Evolutionary conservation across 2,329 filamentous ascomycete species (phyloP).

Genomic region (Teratosphaeria nubilosa): DNA sequence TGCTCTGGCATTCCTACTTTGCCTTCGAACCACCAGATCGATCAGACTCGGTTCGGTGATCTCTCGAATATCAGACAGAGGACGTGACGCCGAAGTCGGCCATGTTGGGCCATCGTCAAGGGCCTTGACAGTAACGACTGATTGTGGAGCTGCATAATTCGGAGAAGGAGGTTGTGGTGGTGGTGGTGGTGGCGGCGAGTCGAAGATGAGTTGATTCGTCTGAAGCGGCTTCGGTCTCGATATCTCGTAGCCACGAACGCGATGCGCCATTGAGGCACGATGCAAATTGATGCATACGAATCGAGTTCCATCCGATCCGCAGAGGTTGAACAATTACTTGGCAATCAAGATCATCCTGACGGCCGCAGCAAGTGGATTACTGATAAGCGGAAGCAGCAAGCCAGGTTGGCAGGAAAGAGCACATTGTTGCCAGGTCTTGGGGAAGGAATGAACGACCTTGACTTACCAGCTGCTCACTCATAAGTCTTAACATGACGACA

Average conservation of each 20-base stretch:
- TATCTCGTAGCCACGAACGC: constrained; percentile 3
- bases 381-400: neutral
- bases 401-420: neutral
- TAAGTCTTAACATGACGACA: neutral
- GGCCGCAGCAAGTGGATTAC: neutral
- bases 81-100: constrained; percentile 26
- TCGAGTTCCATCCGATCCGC: neutral
- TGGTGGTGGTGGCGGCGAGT: neutral
- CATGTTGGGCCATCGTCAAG: constrained; percentile 1
- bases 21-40: constrained; percentile 14
- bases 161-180: neutral
- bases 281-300: neutral
- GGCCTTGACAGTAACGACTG: neutral
- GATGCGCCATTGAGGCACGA: constrained; percentile 1
- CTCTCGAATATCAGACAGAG: constrained; percentile 39
- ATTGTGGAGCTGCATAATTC: neutral
- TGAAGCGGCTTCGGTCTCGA: constrained; percentile 2
- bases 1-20: neutral
- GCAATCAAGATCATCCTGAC: neutral
- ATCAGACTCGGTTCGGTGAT: constrained; percentile 37
- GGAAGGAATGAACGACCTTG: neutral
- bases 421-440: neutral
- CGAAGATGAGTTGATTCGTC: neutral
- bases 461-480: no score
- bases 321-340: neutral